Base-by-base conservation (phyloP, 1,139 yeast genomes). In the Saccharomyces pastorianus region DNA sequence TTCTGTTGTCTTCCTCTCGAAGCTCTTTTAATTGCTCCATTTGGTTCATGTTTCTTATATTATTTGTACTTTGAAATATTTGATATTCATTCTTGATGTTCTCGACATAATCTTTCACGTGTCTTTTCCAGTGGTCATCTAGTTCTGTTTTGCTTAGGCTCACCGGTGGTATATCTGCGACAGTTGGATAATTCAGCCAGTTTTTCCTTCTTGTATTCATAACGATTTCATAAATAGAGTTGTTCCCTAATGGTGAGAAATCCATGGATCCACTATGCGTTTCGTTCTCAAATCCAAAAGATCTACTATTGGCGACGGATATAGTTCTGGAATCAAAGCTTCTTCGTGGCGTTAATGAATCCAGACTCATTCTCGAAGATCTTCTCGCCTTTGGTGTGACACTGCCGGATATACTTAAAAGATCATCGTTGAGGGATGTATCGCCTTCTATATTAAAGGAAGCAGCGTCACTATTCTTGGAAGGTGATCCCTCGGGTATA, bases 161-260 rank as follows among this genome's bases (percentile, higher is more conserved):
- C 17, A 90, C 85, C 38, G 87, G 91, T 0, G 97, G 96, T 20
- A 93, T 93, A 62, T 93, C 99, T 52, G 77, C 77, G 1, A 80
- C 74, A 0, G 96, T 85, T 0, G 99, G 98, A 4, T 84, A 77
- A 52, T 76, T 76, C 54, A 86, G 52, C 72, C 72, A 69, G 52
- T 67, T 64, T 49, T 62, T 68, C 47, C 69, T 59, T 55, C 71
- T 61, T 7, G 72, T 69, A 50, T 69, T 69, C 71, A 69, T 67
- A 0, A 88, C 84, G 56, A 86, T 72, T 62, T 86, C 95, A 64
- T 80, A 86, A 49, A 89, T 84, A 7, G 95, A 84, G 65, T 87
- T 88, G 55, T 88, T 85, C 0, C 95, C 95, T 60, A 87, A 70
- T 0, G 91, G 89, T 13, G 86, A 81, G 51, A 78, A 67, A 53